Percentiles rank a stretch among this genome's conserved stretches.
Conservation (phyloP, 108 stramenopile genomes). For the Cyclotella cryptica region DNA sequence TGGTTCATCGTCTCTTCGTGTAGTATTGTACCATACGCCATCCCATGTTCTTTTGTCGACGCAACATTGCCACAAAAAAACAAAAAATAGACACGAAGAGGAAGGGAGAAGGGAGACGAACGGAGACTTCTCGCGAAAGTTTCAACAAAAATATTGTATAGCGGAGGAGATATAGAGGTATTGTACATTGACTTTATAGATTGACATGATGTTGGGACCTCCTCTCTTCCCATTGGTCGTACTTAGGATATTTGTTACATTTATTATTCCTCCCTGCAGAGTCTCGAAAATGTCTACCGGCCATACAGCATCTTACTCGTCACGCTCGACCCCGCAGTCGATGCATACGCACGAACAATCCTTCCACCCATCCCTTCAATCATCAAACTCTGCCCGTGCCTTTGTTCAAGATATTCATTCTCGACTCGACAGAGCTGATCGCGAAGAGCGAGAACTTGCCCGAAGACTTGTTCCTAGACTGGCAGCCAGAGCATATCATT, state of each 20-base stretch:
- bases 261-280: background rate
- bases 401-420: constrained; percentile 1
- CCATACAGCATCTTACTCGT: background rate
- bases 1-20: too few relatives aligned
- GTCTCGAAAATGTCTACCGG: background rate
- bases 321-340: background rate
- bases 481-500: constrained; percentile 57
- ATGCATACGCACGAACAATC: background rate
- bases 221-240: background rate
- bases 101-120: too few relatives aligned
- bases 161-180: too few relatives aligned
- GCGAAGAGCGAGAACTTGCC: constrained; percentile 12
- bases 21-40: too few relatives aligned
- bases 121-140: too few relatives aligned
- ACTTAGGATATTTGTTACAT: background rate
- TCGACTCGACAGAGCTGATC: constrained; percentile 11
- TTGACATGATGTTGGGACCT: background rate
- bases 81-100: too few relatives aligned
- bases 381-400: background rate
- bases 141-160: too few relatives aligned
- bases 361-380: background rate
- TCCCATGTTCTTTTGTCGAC: too few relatives aligned
- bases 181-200: too few relatives aligned
- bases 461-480: constrained; percentile 41
- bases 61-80: too few relatives aligned